Evolutionary conservation across 2,329 filamentous ascomycete species (phyloP), one percentile per base, ranked within the genome.

Genomic region (Talaromyces albobiverticillius): DNA sequence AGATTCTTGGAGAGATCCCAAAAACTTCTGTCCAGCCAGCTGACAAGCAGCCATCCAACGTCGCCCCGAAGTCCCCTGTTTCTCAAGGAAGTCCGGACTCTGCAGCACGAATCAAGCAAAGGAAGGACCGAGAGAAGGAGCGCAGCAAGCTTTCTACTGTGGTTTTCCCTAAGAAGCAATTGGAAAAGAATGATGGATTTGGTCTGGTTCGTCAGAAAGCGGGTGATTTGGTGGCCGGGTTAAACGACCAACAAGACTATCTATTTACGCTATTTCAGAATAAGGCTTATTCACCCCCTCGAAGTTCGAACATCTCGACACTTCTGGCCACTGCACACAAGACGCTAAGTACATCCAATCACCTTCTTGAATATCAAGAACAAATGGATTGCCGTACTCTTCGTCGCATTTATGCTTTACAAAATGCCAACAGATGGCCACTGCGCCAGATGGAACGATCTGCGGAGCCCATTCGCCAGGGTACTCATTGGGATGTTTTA

Each of bases 361-460:
- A 92, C 48, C 86, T 90, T 55, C 82, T 95, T 1, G 87, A 90
- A 41, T 84, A 95, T 38, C 84, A 90, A 46, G 92, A 97, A 63
- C 86, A 88, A 55, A 90, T 95, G 69, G 90, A 95, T 50, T 94
- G 90, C 64, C 87, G 90, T 53, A 89, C 96, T 26, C 72, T 97
- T 3, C 86, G 90, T 53, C 81, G 90, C 13, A 90, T 99, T 2
- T 96, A 96, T 67, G 86, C 93, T 58, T 77, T 97, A 23, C 94
- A 99, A 66, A 90, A 93, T 64, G 85, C 87, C 29, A 91, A 95
- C 62, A 88, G 93, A 64, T 97, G 94, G 93, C 94, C 92, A 4
- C 73, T 99, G 45, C 83, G 93, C 50, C 94, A 99, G 66, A 85
- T 92, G 41, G 90, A 95, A 66, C 87, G 91, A 54, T 89, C 86